Conservation (phyloP, 805 yeast genomes). For the Suhomyces sp. region DNA sequence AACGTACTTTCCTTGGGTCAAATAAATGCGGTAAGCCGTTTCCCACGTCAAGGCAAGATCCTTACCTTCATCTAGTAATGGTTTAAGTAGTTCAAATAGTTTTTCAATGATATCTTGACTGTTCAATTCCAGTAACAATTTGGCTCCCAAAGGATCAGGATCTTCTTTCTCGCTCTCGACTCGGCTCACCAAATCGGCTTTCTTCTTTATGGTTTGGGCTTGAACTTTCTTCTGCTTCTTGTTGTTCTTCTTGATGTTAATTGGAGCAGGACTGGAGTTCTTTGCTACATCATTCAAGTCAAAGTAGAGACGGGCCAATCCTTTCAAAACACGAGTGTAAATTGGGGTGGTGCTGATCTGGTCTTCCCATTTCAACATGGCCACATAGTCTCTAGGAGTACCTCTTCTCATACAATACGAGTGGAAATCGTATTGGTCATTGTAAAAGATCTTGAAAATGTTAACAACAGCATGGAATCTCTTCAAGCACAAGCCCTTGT, state of each 20-base stretch:
- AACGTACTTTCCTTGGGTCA: conserved; percentile 43
- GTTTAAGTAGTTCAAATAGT: conserved; percentile 41
- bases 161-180: conserved; percentile 48
- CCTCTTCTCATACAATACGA: conserved; percentile 88
- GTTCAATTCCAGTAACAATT: conserved; percentile 28
- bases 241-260: conserved; percentile 23
- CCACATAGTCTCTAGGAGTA: conserved; percentile 78
- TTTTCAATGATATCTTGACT: conserved; percentile 39
- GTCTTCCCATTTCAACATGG: conserved; percentile 82
- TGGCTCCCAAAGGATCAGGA: conserved; percentile 58
- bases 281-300: conserved; percentile 28
- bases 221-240: conserved; percentile 60
- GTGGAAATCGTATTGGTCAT: conserved; percentile 94
- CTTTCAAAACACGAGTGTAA: conserved; percentile 65
- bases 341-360: conserved; percentile 64
- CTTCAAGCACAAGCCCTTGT: conserved; percentile 73
- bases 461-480: conserved; percentile 66
- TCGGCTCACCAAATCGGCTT: conserved; percentile 49
- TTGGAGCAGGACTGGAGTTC: conserved; percentile 15
- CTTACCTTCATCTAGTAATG: conserved; percentile 43
- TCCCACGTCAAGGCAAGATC: conserved; percentile 39
- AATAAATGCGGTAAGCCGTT: conserved; percentile 38
- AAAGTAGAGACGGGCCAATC: conserved; percentile 58
- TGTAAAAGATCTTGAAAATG: conserved; percentile 65
- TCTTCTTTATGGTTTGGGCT: conserved; percentile 46